Base-by-base conservation (phyloP, 306 rosid genomes). In the Erythrophleum fordii region DNA sequence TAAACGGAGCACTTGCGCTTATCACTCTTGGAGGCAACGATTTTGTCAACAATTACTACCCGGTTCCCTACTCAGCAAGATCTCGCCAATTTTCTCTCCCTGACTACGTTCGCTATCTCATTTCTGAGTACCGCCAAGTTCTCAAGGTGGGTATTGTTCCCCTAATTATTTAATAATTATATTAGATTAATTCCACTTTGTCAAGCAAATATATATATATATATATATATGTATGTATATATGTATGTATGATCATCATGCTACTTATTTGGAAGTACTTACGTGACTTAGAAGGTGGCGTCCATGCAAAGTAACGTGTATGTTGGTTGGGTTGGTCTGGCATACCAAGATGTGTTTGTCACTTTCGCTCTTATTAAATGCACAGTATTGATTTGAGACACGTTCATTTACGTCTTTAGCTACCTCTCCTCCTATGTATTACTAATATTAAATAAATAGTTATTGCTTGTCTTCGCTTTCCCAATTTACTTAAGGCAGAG, bases 71-170 rank as follows among this genome's bases (percentile, higher is more conserved):
- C 84, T 94, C 97, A 1, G 91, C 91, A 20, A 90, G 98, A 87
- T 94, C 98, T 84, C 97, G 93, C 65, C 97, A 94, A 23, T 94
- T 73, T 78, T 55, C 98, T 61, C 98, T 94, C 52, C 98, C 98
- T 0, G 88, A 94, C 68, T 94, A 90, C 45, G 97, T 94, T 5
- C 85, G 64, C 55, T 92, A 80, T 65, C 60, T 94, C 83, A 84
- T 92, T 22, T 91, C 95, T 0, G 97, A 94, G 85, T 94, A 94
- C 49, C 92, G 88, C 31, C 83, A 69, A 79, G 14, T 89, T 60
- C 85, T 93, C 0, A 53, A 0, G 93, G 97, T 66, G 37, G 66
- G 66, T 18, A 5, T 49, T 49, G 9, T 16, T 1, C 17, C 22
- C 56, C 53, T 5, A 3, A 14, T 48, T 48, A 16, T 48, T 45